A percentile compares a stretch with the other conserved stretches of the same genome.
phyloP scores from a whole-genome alignment of 2,329 filamentous ascomycete species.

The Trichoderma oligosporum region DNA sequence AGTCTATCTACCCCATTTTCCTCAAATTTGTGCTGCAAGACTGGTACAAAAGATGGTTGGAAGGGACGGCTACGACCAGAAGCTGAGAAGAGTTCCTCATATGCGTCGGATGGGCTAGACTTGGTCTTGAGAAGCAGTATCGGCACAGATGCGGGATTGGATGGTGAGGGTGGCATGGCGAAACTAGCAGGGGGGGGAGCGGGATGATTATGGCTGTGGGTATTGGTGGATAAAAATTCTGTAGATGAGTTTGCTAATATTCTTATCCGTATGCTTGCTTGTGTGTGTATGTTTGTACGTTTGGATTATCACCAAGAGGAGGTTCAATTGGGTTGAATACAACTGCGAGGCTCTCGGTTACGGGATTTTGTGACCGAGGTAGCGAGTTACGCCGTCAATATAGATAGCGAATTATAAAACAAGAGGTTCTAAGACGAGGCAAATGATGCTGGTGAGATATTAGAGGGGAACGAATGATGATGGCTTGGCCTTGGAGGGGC shows the following conservation, averaged over 20 bases:
- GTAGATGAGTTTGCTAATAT: too few species aligned
- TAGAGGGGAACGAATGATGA: not conserved
- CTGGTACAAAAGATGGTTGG: slow-evolving; percentile 68
- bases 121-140: slow-evolving; percentile 75
- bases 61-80: slow-evolving; percentile 43
- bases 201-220: not conserved
- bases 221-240: not conserved
- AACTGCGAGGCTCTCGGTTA: too few species aligned
- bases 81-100: slow-evolving; percentile 62
- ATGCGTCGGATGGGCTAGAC: slow-evolving; percentile 67
- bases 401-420: not conserved
- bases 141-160: slow-evolving; percentile 33
- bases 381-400: not conserved
- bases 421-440: not conserved
- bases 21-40: slow-evolving; percentile 67
- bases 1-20: slow-evolving; percentile 55
- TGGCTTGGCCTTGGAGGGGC: too few species aligned
- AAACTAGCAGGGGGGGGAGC: not conserved
- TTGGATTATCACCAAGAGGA: not conserved
- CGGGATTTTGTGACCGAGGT: not conserved
- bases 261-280: too few species aligned
- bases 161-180: not conserved
- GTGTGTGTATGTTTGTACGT: not conserved
- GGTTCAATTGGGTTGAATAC: not conserved
- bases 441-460: not conserved